Evolutionary conservation across 169 alveolate species (phyloP), one percentile per base, ranked within the genome.

Genomic region (Plasmodium gonderi): DNA sequence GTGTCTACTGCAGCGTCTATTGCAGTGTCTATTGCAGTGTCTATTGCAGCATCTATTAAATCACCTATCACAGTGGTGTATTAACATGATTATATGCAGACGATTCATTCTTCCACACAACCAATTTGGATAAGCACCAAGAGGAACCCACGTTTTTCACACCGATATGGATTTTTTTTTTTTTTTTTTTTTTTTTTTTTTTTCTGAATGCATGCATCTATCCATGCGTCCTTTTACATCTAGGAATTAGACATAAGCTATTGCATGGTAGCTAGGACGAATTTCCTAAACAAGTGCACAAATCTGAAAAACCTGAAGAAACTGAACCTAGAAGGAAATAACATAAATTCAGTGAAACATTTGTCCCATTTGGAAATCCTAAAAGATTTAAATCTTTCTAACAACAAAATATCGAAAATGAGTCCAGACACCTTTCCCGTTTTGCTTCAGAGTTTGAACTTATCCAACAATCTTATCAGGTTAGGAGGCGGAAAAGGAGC

Each of bases 391-490:
- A 87, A 87, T 75, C 68, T 87, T 26, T 49, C 93, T 1, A 87
- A 87, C 68, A 87, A 87, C 79, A 87, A 87, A 38, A 78, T 87
- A 65, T 87, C 93, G 33, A 87, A 87, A 67, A 31, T 87, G 3
- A 44, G 47, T 33, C 33, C 68, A n/a, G 79, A 75, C 36, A 29
- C 93, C 9, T 87, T 87, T 42, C 93, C 93, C 12, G 23, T 12
- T 29, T 17, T 45, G n/a, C 6, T 87, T 6, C 54, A 75, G 65
- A 76, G 51, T n/a, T 67, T 87, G 33, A 38, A 45, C 47, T 12
- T 87, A 20, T 87, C 93, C n/a, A 87, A 87, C 47, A 87, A 87
- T 23, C 51, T 87, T 7, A 87, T 87, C 45, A 87, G 93, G 93
- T 87, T 42, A 74, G 33, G 51, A 31, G 78, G 23, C 23, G 11